Evolutionary conservation across 768 basidiomycete species (phyloP), one percentile per base, ranked within the genome.

Genomic region (Mycena leptocephala): DNA sequence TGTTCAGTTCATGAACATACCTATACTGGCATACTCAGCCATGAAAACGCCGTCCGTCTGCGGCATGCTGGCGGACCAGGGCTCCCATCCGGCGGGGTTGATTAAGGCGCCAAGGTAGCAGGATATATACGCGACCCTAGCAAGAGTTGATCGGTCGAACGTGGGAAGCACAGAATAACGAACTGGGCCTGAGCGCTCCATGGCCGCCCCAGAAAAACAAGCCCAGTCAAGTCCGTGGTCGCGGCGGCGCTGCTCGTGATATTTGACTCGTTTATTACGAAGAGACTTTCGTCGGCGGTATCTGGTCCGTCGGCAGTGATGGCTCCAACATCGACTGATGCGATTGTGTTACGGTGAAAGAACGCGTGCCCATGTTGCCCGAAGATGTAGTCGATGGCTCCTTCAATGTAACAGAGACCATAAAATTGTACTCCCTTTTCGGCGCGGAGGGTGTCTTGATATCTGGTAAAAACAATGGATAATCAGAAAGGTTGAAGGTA

Each of bases 301-400:
- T 74, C 70, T 18, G 79, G 80, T 3, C 82, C 82, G 68, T 78
- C 75, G 5, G 81, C 82, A 2, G 82, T 83, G 28, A 83, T 81
- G 3, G 79, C 58, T 14, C 82, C 82, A 18, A 77, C 72, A 35
- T 41, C 80, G 32, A 81, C 63, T n/a, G 81, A 81, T 2, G 81
- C 81, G 64, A 83, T 81, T 6, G 77, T 80, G 56, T 69, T 82
- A 62, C 79, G 78, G 26, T 81, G 80, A 73, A 83, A 80, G 68
- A 79, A 82, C 5, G 78, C 80, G 20, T 74, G 67, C 11, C 78
- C 81, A 33, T 79, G 58, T 68, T 82, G 81, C 1, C 82, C 82
- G 28, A 76, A 83, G 53, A 83, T 83, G 51, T 69, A 82, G 58
- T 83, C 82, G 24, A 81, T 76, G 39, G 82, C 82, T 0, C 81